phyloP scores from a whole-genome alignment of 345 rosid genomes.

The Aethionema arabicum region DNA sequence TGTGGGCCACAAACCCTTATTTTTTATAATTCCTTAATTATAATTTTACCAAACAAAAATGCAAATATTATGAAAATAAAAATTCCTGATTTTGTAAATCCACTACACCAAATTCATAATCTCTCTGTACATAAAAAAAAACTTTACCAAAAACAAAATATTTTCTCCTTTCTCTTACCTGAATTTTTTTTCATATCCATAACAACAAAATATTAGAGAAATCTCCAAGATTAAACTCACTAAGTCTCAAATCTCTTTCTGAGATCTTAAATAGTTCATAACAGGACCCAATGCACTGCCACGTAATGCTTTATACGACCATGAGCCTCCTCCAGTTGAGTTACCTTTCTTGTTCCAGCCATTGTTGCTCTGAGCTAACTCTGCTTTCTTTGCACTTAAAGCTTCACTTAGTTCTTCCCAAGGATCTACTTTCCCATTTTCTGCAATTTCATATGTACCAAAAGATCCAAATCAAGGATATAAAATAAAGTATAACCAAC shows the following conservation, averaged over 20 bases:
- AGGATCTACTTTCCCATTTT: constrained; percentile 45
- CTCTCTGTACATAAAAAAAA: no score
- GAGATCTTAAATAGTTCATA: constrained; percentile 68
- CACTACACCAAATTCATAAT: no score
- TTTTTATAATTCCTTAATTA: no score
- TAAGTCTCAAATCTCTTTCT: constrained; percentile 48
- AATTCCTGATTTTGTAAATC: no score
- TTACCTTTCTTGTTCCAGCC: constrained; percentile 49
- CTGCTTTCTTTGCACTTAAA: constrained; percentile 65
- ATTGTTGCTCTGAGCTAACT: constrained; percentile 55
- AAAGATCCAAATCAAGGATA: neutral
- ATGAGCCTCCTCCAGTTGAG: constrained; percentile 50
- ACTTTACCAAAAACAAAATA: constrained; percentile 27
- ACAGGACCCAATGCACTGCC: constrained; percentile 87
- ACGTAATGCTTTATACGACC: constrained; percentile 69
- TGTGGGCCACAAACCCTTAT: no score
- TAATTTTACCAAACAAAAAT: no score
- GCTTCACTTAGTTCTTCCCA: constrained; percentile 79
- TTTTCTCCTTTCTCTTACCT: constrained; percentile 19
- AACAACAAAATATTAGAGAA: neutral
- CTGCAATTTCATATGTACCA: constrained; percentile 38
- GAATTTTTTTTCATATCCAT: constrained; percentile 25
- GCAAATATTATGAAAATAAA: no score
- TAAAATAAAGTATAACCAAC: neutral
- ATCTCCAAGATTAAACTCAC: neutral